Base-by-base conservation (phyloP, 2,329 filamentous ascomycete genomes). In the Exophiala viscosa region DNA sequence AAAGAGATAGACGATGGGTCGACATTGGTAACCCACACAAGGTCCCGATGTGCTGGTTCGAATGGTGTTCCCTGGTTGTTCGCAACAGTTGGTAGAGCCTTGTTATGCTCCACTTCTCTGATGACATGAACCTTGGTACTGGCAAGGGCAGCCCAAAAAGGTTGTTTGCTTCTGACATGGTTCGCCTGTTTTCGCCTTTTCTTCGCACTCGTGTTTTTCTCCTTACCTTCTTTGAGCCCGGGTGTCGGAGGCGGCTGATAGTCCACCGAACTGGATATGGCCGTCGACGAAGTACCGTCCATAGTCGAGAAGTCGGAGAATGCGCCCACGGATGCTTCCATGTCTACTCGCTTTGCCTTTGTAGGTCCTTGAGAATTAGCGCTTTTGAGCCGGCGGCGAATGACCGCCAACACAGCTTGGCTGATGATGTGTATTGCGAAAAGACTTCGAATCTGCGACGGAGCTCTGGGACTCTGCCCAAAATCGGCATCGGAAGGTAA, bases 121-220 rank as follows among this genome's bases (percentile, higher is more conserved):
- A 95, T 85, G 73, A 96, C 90, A 64, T 93, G 92, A 68, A 96
- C 91, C 78, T 96, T 96, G 66, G 91, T 96, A 73, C 90, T 96
- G 46, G 91, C 91, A 63, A 96, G 81, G 43, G 91, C 91, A 59
- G 91, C 90, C 91, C 91, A 96, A 60, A 96, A 82, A 44, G 91
- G 91, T 73, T 96, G 91, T 66, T 90, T 85, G 68, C 90, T 88
- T 69, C 91, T 81, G 61, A 95, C 90, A 70, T 93, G 88, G 53
- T 90, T 90, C 66, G 88, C 92, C 72, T 95, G 90, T 73, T 93
- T 92, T 73, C 87, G 84, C 73, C 88, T 87, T 74, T 90, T 93
- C 73, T 93, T 95, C 59, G 80, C 82, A 60, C 71, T 74, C 66
- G 83, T 75, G 73, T 81, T 67, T 70, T 73, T 83, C 69, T 79